A percentile compares a stretch with the other conserved stretches of the same genome.
These are phyloP conservation scores for Ceratobasidium theobromae DNA, from an alignment of 1,284 basidiomycete species.

Conservation along the genomic window DNA sequence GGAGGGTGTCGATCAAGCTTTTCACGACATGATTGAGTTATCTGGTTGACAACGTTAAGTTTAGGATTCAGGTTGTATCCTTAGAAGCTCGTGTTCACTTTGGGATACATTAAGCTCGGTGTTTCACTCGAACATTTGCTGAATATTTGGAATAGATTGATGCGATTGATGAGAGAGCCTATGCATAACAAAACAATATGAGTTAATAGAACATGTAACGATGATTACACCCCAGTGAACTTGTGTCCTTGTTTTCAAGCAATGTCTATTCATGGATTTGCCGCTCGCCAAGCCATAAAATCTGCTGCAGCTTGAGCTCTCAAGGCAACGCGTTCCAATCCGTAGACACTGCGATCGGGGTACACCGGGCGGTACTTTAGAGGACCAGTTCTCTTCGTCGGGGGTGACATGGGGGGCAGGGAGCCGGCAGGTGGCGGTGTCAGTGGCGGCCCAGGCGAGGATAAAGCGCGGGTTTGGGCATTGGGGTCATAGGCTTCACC, in stretches of 20 bases:
- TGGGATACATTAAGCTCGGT: no score
- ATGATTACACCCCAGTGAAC: neutral
- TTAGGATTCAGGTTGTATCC: no score
- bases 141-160: no score
- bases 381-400: slow-evolving; percentile 10
- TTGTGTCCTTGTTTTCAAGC: neutral
- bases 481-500: neutral
- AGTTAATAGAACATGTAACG: neutral
- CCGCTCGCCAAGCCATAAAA: slow-evolving; percentile 11
- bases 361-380: slow-evolving; percentile 26
- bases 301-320: slow-evolving; percentile 25
- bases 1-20: no score
- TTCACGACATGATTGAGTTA: no score
- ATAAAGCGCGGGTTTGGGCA: neutral
- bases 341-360: slow-evolving; percentile 27
- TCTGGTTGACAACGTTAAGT: no score
- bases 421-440: neutral
- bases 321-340: slow-evolving; percentile 15
- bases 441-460: slow-evolving; percentile 9
- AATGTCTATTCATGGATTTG: neutral
- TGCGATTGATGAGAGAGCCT: no score
- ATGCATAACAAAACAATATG: no score
- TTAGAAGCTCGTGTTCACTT: no score
- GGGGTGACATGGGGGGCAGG: slow-evolving; percentile 3
- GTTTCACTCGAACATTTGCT: no score